Evolutionary conservation across 2,329 filamentous ascomycete species (phyloP).

Genomic region (Aspergillus puulaauensis): DNA sequence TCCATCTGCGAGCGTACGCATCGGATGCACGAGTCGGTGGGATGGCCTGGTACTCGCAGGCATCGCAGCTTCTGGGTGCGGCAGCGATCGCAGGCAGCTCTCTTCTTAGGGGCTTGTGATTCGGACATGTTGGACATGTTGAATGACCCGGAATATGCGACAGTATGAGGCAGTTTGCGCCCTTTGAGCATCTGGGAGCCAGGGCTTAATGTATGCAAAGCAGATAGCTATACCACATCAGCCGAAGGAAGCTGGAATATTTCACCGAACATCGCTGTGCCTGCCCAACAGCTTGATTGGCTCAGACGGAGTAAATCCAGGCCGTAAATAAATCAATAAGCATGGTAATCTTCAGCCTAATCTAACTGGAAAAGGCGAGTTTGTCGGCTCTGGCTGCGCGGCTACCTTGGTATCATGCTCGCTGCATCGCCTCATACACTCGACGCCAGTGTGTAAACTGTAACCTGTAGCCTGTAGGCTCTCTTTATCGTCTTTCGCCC

Average conservation of each 20-base stretch:
- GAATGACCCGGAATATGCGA: not conserved
- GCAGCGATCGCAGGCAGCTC: not conserved
- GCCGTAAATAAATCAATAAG: not conserved
- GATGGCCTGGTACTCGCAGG: not conserved
- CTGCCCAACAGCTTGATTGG: not conserved
- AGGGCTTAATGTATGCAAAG: not conserved
- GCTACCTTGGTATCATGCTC: too few relatives aligned
- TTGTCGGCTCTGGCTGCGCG: not conserved
- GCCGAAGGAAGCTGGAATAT: not conserved
- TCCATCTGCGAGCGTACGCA: not conserved
- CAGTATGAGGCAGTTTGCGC: not conserved
- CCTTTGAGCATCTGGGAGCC: not conserved
- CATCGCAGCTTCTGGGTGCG: not conserved
- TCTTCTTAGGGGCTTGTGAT: not conserved
- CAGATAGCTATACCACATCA: not conserved
- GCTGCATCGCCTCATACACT: too few relatives aligned
- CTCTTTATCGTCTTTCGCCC: too few relatives aligned
- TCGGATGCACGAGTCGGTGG: slow-evolving; percentile 1
- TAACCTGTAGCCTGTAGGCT: too few relatives aligned
- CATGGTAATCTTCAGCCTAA: not conserved
- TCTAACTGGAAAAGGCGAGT: not conserved
- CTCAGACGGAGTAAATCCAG: not conserved
- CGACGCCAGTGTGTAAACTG: too few relatives aligned
- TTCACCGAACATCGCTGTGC: not conserved
- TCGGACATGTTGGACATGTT: not conserved